These are phyloP conservation scores for Verticillium tricorpus DNA, from an alignment of 2,329 filamentous ascomycete species.

Conservation along the genomic window DNA sequence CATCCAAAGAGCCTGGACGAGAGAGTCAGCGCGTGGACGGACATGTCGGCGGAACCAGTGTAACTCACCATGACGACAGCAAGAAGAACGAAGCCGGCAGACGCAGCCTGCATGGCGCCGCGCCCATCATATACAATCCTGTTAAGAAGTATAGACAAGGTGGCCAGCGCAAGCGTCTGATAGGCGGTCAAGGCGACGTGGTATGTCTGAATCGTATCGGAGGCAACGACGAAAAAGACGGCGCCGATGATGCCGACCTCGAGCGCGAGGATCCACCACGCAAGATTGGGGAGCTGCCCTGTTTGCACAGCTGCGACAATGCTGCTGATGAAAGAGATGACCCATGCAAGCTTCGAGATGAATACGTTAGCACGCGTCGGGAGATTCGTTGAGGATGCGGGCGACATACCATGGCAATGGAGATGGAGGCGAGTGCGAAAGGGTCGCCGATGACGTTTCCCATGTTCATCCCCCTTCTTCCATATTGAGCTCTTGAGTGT, in stretches of 20 bases:
- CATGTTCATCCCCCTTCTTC: conserved; percentile 61
- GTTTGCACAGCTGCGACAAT: conserved; percentile 62
- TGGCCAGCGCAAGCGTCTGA: conserved; percentile 74
- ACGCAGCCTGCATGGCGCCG: conserved; percentile 75
- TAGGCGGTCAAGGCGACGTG: conserved; percentile 90
- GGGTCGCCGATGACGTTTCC: conserved; percentile 94
- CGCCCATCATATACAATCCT: conserved; percentile 73
- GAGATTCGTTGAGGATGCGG: not conserved
- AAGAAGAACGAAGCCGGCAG: conserved; percentile 88
- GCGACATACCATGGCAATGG: conserved; percentile 76
- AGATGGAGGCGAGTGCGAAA: conserved; percentile 90
- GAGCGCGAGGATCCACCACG: conserved; percentile 89
- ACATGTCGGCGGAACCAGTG: not conserved
- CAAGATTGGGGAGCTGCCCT: conserved; percentile 65
- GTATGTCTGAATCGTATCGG: conserved; percentile 81
- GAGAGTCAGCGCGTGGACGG: not conserved
- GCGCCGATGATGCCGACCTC: conserved; percentile 79
- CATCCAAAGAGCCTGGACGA: conserved; percentile 83
- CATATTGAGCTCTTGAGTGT: conserved; percentile 54
- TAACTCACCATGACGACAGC: conserved; percentile 82
- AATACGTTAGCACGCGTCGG: conserved; percentile 13
- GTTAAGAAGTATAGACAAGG: conserved; percentile 84
- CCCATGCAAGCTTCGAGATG: conserved; percentile 74
- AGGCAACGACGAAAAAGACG: conserved; percentile 77
- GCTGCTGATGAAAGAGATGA: conserved; percentile 85